These are phyloP conservation scores for Nannochloris sp. DNA, from an alignment of 139 green algal species.

Conservation along the genomic window DNA sequence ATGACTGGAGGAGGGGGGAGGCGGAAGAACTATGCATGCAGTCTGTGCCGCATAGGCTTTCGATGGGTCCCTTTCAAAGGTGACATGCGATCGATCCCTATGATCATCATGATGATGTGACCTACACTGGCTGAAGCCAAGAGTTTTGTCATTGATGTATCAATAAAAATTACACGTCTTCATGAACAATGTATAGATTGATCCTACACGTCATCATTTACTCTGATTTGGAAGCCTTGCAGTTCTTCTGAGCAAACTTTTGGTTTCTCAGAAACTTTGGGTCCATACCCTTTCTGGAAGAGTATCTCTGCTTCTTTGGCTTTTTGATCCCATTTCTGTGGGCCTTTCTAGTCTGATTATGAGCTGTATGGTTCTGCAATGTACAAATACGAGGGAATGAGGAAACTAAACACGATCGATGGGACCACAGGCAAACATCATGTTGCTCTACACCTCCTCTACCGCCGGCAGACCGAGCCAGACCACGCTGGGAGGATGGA, in stretches of 20 bases:
- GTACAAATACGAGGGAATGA: not conserved
- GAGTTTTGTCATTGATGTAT: not conserved
- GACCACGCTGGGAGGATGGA: too few species aligned
- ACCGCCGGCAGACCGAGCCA: too few species aligned
- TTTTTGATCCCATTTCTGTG: constrained; percentile 94
- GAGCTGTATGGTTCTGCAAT: constrained; percentile 80
- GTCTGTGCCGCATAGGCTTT: too few species aligned
- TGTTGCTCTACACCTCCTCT: too few species aligned
- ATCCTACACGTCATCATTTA: not conserved
- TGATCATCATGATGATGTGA: too few species aligned
- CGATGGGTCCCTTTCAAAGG: too few species aligned
- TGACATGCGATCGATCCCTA: too few species aligned
- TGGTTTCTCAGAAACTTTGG: constrained; percentile 93
- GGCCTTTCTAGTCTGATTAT: constrained; percentile 89
- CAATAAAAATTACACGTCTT: not conserved
- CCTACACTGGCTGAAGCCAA: too few species aligned
- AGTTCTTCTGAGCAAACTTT: constrained; percentile 65
- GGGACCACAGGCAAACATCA: too few species aligned
- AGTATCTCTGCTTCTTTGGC: constrained; percentile 69
- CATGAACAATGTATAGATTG: not conserved
- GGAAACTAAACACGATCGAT: too few species aligned
- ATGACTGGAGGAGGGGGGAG: too few species aligned
- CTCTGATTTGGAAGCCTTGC: constrained; percentile 1
- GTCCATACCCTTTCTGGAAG: constrained; percentile 70
- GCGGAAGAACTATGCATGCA: too few species aligned